Evolutionary conservation across 1,284 basidiomycete species (phyloP).

Genomic region (Thecaphora thlaspeos): DNA sequence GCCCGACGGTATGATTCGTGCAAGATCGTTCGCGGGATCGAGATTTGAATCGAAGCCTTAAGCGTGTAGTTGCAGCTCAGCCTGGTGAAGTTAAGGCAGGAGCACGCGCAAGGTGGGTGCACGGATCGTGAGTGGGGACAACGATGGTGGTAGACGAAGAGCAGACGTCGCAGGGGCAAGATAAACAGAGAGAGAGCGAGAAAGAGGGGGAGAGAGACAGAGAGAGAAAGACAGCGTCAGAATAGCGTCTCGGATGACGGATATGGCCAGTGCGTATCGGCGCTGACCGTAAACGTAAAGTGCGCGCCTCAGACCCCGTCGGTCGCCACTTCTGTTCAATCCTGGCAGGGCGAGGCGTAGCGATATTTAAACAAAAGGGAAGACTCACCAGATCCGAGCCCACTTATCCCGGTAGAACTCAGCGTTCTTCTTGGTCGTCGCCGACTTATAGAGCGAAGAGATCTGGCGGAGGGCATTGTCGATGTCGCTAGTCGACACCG

Average conservation of each 20-base stretch:
- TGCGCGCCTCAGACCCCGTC: too few species aligned
- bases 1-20: slow-evolving; percentile 39
- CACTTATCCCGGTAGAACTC: slow-evolving; percentile 42
- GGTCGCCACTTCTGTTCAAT: too few species aligned
- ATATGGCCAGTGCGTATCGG: too few species aligned
- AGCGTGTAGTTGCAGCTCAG: slow-evolving; percentile 38
- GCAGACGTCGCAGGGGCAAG: neutral
- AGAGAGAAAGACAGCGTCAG: neutral
- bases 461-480: slow-evolving; percentile 32
- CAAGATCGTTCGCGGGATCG: slow-evolving; percentile 34
- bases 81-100: too few species aligned
- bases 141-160: neutral
- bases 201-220: too few species aligned
- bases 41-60: slow-evolving; percentile 40
- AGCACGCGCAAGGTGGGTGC: too few species aligned
- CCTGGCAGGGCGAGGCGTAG: too few species aligned
- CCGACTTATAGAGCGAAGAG: slow-evolving; percentile 31
- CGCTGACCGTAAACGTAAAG: too few species aligned
- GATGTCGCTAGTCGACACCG: slow-evolving; percentile 10
- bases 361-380: too few species aligned
- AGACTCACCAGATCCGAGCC: slow-evolving; percentile 38
- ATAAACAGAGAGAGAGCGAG: neutral
- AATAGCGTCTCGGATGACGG: too few species aligned
- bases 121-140: too few species aligned
- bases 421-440: slow-evolving; percentile 41